A percentile compares a stretch with the other conserved stretches of the same genome.
Conservation (phyloP, 257 asterid species). For the Solanum ahanhuiri region DNA sequence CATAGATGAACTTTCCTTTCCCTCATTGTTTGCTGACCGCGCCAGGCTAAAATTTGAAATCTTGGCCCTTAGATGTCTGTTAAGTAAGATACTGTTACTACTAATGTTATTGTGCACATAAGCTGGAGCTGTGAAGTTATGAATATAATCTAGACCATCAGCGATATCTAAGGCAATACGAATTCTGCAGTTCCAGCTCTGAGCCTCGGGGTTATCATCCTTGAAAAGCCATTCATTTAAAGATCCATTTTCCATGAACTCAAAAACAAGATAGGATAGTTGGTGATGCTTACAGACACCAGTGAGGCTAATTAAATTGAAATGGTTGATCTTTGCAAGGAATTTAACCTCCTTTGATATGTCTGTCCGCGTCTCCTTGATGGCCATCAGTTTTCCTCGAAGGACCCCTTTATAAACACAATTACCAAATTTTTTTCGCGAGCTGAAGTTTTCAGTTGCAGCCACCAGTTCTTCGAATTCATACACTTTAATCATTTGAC, state of each 20-base stretch:
- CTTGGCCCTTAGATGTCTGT: conserved; percentile 47
- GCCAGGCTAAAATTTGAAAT: conserved; percentile 47
- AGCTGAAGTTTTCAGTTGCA: conserved; percentile 43
- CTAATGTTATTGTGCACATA: conserved; percentile 52
- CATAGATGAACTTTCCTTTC: conserved; percentile 13
- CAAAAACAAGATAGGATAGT: conserved; percentile 43
- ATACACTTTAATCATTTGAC: conserved; percentile 28
- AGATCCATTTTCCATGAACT: conserved; percentile 57
- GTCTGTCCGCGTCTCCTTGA: conserved; percentile 29
- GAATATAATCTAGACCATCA: conserved; percentile 59
- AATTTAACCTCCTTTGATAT: conserved; percentile 40
- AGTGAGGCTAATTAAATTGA: conserved; percentile 46
- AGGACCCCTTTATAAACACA: conserved; percentile 36
- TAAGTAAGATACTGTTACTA: conserved; percentile 39
- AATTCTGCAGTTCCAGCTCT: conserved; percentile 47
- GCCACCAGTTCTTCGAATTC: conserved; percentile 32
- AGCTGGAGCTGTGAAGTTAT: conserved; percentile 55
- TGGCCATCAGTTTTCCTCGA: conserved; percentile 32
- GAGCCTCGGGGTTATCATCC: conserved; percentile 10
- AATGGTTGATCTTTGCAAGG: conserved; percentile 46
- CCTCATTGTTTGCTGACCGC: conserved; percentile 12
- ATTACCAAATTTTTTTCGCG: conserved; percentile 19
- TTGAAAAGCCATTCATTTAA: conserved; percentile 40
- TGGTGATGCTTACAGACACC: conserved; percentile 41
- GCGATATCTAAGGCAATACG: conserved; percentile 61